Percentiles rank a stretch among this genome's conserved stretches.
These are phyloP conservation scores for Trifolium pratense DNA, from an alignment of 306 rosid genomes.

Conservation along the genomic window DNA sequence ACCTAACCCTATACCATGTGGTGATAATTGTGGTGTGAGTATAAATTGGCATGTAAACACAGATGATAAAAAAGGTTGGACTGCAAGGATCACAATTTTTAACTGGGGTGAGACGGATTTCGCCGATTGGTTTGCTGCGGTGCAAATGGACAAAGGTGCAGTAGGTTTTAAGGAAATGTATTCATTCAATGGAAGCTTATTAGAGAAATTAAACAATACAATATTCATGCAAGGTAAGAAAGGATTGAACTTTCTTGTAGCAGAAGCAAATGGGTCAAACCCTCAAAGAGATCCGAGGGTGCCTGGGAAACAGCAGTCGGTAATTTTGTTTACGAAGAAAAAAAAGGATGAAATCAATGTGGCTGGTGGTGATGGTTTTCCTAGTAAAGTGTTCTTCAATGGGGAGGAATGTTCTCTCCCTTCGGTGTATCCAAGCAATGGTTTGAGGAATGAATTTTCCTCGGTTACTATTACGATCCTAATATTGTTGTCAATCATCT, in stretches of 20 bases:
- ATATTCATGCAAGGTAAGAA: slow-evolving; percentile 80
- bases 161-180: slow-evolving; percentile 77
- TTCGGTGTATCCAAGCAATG: slow-evolving; percentile 56
- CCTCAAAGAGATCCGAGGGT: slow-evolving; percentile 75
- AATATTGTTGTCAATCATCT: slow-evolving; percentile 42
- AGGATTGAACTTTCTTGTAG: slow-evolving; percentile 83
- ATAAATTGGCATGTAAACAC: slow-evolving; percentile 82
- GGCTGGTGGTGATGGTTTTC: slow-evolving; percentile 79
- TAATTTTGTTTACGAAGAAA: slow-evolving; percentile 79
- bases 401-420: slow-evolving; percentile 96
- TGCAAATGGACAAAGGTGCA: slow-evolving; percentile 76
- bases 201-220: slow-evolving; percentile 54
- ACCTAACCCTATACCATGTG: slow-evolving; percentile 77
- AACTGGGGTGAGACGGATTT: slow-evolving; percentile 81
- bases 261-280: slow-evolving; percentile 67
- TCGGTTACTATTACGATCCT: slow-evolving; percentile 42
- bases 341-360: slow-evolving; percentile 62
- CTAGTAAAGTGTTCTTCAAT: slow-evolving; percentile 81
- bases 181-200: slow-evolving; percentile 74
- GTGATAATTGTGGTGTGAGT: slow-evolving; percentile 90
- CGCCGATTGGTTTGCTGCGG: slow-evolving; percentile 89
- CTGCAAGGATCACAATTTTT: slow-evolving; percentile 81
- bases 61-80: slow-evolving; percentile 84
- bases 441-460: slow-evolving; percentile 46
- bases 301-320: slow-evolving; percentile 93